These are phyloP conservation scores for Ogataea corticis DNA, from an alignment of 805 yeast genomes.

Conservation along the genomic window DNA sequence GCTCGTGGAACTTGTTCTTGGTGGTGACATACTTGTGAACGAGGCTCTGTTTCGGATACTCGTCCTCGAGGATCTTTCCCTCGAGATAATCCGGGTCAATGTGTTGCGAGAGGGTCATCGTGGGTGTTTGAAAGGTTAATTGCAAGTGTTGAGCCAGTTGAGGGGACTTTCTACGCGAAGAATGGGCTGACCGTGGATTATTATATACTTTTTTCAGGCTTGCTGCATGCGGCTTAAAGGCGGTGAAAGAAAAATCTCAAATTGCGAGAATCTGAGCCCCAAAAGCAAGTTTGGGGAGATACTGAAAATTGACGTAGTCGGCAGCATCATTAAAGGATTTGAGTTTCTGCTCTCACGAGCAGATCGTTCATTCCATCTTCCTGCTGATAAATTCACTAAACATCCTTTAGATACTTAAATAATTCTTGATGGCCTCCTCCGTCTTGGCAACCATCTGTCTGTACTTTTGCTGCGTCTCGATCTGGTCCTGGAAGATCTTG, in stretches of 20 bases:
- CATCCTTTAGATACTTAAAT: slow-evolving; percentile 25
- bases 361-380: too few species aligned
- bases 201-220: neutral
- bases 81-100: slow-evolving; percentile 46
- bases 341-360: too few species aligned
- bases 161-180: neutral
- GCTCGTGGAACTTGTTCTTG: slow-evolving; percentile 19
- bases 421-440: slow-evolving; percentile 34
- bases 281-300: too few species aligned
- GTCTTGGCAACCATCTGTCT: slow-evolving; percentile 63
- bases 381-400: too few species aligned
- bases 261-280: too few species aligned
- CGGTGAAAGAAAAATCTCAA: too few species aligned
- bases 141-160: neutral
- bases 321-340: too few species aligned
- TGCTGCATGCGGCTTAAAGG: slow-evolving; percentile 2
- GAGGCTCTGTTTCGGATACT: slow-evolving; percentile 10
- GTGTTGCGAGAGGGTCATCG: slow-evolving; percentile 48
- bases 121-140: too few species aligned
- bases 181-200: neutral
- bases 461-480: slow-evolving; percentile 75
- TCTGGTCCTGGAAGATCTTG: slow-evolving; percentile 84
- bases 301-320: too few species aligned
- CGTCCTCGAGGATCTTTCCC: slow-evolving; percentile 30
- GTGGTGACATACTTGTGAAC: slow-evolving; percentile 23